A percentile compares a stretch with the other conserved stretches of the same genome.
Evolutionary conservation across 2,329 filamentous ascomycete species (phyloP).

Genomic region (Mariannaea elegans): DNA sequence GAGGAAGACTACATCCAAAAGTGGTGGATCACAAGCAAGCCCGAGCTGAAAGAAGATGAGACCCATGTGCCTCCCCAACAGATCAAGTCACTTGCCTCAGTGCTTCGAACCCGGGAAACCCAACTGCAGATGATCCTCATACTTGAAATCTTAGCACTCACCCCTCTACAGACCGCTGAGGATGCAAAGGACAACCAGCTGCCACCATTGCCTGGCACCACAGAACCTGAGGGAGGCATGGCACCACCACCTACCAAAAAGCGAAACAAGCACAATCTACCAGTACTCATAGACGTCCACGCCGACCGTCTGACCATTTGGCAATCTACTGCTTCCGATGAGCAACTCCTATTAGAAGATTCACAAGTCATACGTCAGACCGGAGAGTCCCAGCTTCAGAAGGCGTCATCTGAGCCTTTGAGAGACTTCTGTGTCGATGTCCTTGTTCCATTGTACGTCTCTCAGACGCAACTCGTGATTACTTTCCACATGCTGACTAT

Average conservation of each 20-base stretch:
- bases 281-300: slow-evolving; percentile 74
- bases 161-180: slow-evolving; percentile 57
- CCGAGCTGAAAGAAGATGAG: slow-evolving; percentile 60
- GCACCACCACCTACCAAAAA: slow-evolving; percentile 57
- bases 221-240: slow-evolving; percentile 42
- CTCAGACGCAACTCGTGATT: neutral
- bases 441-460: slow-evolving; percentile 78
- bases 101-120: slow-evolving; percentile 77
- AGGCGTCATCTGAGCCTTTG: slow-evolving; percentile 67
- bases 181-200: slow-evolving; percentile 56
- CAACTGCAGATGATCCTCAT: slow-evolving; percentile 83
- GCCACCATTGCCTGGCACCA: slow-evolving; percentile 53
- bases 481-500: slow-evolving; percentile 45
- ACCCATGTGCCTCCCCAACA: slow-evolving; percentile 58
- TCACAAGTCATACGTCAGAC: slow-evolving; percentile 51
- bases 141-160: slow-evolving; percentile 78
- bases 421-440: slow-evolving; percentile 83
- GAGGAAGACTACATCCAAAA: slow-evolving; percentile 71
- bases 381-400: slow-evolving; percentile 49
- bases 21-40: slow-evolving; percentile 75
- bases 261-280: slow-evolving; percentile 69
- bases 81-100: slow-evolving; percentile 69
- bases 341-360: slow-evolving; percentile 60
- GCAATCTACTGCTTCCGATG: slow-evolving; percentile 77
- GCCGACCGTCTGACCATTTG: slow-evolving; percentile 84